Conservation (phyloP, 2,329 filamentous ascomycete species). For the Byssothecium circinans region DNA sequence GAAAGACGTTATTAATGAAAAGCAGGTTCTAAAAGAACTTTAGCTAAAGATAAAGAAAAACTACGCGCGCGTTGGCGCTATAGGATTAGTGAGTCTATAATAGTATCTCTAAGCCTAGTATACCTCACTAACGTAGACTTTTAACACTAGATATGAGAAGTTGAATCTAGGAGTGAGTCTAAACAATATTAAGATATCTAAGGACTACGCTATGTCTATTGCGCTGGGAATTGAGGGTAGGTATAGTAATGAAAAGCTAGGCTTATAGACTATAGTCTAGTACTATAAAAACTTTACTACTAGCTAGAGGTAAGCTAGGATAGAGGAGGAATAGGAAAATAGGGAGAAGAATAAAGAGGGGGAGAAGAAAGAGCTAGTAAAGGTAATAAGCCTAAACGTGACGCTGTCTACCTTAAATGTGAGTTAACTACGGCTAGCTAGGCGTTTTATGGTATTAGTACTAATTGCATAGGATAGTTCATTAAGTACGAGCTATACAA, state of each 20-base stretch:
- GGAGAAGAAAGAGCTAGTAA: constrained; percentile 10
- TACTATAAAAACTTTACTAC: constrained; percentile 14
- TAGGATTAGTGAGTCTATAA: constrained; percentile 8
- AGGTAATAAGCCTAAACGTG: constrained; percentile 14
- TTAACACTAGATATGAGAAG: constrained; percentile 10
- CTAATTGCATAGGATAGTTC: constrained; percentile 12
- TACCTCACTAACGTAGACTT: constrained; percentile 6
- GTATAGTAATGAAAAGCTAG: constrained; percentile 12
- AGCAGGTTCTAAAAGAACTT: constrained; percentile 10
- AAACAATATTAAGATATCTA: constrained; percentile 10
- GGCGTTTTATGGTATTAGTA: constrained; percentile 13
- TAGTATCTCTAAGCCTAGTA: constrained; percentile 6
- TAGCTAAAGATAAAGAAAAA: constrained; percentile 12
- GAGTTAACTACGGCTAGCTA: constrained; percentile 11
- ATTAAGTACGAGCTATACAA: constrained; percentile 14
- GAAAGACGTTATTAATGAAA: constrained; percentile 8
- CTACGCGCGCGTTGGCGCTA: constrained; percentile 7
- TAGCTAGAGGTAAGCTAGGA: constrained; percentile 14
- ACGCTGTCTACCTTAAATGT: constrained; percentile 14
- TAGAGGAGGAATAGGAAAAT: constrained; percentile 12
- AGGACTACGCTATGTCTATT: constrained; percentile 10
- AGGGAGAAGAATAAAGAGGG: constrained; percentile 11
- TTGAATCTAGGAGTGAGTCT: constrained; percentile 4
- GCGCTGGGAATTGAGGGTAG: constrained; percentile 8
- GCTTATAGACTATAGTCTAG: constrained; percentile 8